Evolutionary conservation across 164 flowering plant species (phyloP), one percentile per base, ranked within the genome.

Genomic region (Vitis rotundifolia): DNA sequence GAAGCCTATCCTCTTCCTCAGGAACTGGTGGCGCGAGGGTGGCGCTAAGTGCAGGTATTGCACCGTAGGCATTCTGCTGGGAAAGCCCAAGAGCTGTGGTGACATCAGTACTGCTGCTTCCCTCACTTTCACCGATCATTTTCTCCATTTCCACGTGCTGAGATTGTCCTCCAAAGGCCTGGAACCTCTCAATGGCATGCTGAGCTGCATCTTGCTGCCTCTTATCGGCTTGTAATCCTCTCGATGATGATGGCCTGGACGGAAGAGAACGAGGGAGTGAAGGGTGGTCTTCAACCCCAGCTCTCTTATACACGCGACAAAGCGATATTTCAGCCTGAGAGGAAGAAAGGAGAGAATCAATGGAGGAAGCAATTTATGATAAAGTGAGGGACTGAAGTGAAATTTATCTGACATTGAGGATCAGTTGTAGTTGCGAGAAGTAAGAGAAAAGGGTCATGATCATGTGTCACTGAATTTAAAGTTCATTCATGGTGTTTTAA

Each of bases 281-380:
- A 0, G 84, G 87, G 72, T 93, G 93, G 69, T 90, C 95, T 79
- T 91, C 97, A 3, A 92, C 91, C 71, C 97, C 97, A 0, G 97
- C 83, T 79, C 98, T 77, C 79, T 94, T 94, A 84, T 92, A 92
- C 59, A 94, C 98, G 1, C 98, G 88, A 61, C 98, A 94, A 9
- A 94, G 86, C 0, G 97, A 94, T 51, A 94, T 94, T 69, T 92
- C 98, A 0, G 86, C 90, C 98, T 94, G 76, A 3, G 71, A 64
- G 55, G 2, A 14, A 16, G 13, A 31, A 5, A 61, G 48, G 18
- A 64, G 26, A 26, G 49, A 48, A 62, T 44, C 16, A 47, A 53
- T 53, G 56, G n/a, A 53, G 14, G 56, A 53, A 53, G 15, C 49
- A 59, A 22, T 22, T 59, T 19, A 31, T n/a, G 59, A 57, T 19